Base-by-base conservation (phyloP, 495 filamentous ascomycete genomes). In the Aspergillus kassunensis region DNA sequence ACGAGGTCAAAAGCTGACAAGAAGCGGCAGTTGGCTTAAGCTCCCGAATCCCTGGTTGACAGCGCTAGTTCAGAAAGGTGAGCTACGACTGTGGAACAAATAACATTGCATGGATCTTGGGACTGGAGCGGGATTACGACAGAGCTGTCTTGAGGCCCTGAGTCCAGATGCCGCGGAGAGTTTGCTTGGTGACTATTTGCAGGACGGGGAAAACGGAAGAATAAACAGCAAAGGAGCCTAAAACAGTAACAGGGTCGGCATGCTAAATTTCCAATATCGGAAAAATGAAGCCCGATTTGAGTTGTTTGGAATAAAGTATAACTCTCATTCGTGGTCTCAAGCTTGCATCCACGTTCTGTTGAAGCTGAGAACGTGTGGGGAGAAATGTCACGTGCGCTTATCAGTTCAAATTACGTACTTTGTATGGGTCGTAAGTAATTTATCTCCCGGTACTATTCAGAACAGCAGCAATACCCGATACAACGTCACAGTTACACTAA, bases 21-120 rank as follows among this genome's bases (percentile, higher is more conserved):
- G 49, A 51, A 49, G 12, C 53, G 55, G 49, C 53, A 52, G 55
- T 54, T 56, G 48, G 56, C 49, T 29, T 34, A 54, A 57, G 54
- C 51, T 43, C 41, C 41, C 39, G 30, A 33, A 11, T 59, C 44
- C 56, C 52, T 44, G 44, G 44, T 23, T 41, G 27, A 27, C 25
- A 31, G 24, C 44, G 39, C 49, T 52, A 52, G 48, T 19, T 31
- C 4, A 10, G 30, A 10, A 11, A 11, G 15, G 19, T 6, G 15
- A 29, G 43, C 51, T 46, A 46, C 41, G 15, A 44, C 35, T 47
- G 27, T 36, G 39, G 46, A 43, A 41, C 55, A 37, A 57, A 57
- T 57, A 42, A 46, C 37, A 57, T 39, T 49, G 49, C 49, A 54
- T 58, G 15, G 13, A 57, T 31, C 24, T 27, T 27, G 24, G 24